These are phyloP conservation scores for Plicaturopsis crispa DNA, from an alignment of 768 basidiomycete species.

Conservation along the genomic window DNA sequence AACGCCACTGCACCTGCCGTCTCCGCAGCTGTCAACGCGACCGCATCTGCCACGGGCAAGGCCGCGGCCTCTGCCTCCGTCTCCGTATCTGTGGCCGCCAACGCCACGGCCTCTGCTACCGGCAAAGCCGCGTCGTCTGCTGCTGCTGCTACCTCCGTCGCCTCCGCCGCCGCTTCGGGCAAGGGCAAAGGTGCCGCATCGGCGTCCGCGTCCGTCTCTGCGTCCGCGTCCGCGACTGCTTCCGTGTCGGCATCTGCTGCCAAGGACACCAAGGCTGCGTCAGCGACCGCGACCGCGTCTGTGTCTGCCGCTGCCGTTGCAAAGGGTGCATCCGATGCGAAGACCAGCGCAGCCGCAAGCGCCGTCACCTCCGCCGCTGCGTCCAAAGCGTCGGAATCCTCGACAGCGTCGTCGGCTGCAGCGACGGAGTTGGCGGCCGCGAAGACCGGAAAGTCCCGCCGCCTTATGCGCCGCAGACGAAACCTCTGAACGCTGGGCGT, in stretches of 20 bases:
- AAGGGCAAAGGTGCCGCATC: not conserved
- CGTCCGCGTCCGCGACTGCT: not conserved
- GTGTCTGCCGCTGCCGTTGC: not conserved
- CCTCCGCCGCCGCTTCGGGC: not conserved
- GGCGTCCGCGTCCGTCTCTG: not conserved
- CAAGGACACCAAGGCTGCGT: not conserved
- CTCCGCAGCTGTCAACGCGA: not conserved
- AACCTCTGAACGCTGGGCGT: too few relatives aligned
- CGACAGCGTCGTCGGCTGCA: not conserved
- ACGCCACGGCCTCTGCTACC: not conserved
- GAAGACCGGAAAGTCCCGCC: too few relatives aligned
- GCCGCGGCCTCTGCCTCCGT: not conserved
- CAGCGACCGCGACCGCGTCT: not conserved
- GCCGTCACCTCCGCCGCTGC: not conserved
- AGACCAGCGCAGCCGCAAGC: not conserved
- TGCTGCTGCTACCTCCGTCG: not conserved
- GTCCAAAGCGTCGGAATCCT: not conserved
- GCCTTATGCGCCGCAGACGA: too few relatives aligned
- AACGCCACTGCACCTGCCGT: conserved; percentile 3
- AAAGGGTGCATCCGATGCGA: not conserved
- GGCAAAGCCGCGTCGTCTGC: not conserved
- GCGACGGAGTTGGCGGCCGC: not conserved
- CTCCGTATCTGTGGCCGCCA: not conserved
- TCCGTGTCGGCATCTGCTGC: not conserved
- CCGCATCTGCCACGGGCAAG: not conserved